These are phyloP conservation scores for Puccinia coronata DNA, from an alignment of 1,284 basidiomycete genomes.

Conservation along the genomic window DNA sequence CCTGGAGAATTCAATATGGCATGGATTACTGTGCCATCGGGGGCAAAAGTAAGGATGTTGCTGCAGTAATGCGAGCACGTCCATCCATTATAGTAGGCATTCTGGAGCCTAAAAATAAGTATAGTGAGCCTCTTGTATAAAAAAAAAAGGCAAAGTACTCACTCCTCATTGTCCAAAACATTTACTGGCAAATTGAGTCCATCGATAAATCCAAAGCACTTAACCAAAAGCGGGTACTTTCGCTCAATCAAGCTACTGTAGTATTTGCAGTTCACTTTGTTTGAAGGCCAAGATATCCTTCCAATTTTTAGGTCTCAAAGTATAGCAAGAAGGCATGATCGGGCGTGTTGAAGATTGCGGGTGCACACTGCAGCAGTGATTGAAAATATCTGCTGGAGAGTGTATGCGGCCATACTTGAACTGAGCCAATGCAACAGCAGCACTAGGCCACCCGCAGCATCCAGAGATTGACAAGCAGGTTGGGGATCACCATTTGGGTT, in stretches of 20 bases:
- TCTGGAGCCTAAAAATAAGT: neutral
- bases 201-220: constrained; percentile 12
- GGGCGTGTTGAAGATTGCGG: neutral
- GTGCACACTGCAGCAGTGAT: neutral
- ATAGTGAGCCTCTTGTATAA: no score
- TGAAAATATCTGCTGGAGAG: neutral
- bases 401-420: neutral
- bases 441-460: neutral
- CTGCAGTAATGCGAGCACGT: neutral
- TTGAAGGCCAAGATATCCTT: neutral
- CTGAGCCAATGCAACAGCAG: neutral
- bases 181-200: neutral
- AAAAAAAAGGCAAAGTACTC: neutral
- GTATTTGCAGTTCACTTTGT: neutral
- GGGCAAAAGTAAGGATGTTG: neutral
- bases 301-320: neutral
- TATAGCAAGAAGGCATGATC: neutral
- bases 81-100: neutral
- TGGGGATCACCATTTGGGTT: constrained; percentile 7
- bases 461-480: neutral
- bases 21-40: neutral
- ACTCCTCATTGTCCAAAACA: neutral
- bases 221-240: neutral
- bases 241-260: neutral
- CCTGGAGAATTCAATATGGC: constrained; percentile 51